Base-by-base conservation (phyloP, 2,329 filamentous ascomycete genomes). In the Alternaria consortialis region DNA sequence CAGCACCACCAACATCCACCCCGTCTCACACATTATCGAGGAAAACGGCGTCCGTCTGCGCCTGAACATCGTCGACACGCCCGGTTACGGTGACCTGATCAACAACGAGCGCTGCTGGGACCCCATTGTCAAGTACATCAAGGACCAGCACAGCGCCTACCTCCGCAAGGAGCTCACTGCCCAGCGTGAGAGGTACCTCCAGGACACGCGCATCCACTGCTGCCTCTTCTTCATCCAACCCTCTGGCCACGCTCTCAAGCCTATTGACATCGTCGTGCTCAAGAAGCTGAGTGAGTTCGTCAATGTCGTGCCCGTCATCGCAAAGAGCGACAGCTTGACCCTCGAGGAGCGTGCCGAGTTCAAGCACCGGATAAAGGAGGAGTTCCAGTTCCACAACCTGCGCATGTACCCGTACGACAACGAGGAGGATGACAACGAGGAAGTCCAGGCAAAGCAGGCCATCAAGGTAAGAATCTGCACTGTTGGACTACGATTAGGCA, bases 71-170 rank as follows among this genome's bases (percentile, higher is more conserved):
- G 95, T 99, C 77, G 95, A 99, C 80, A 99, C 95, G 67, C 95
- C 95, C 67, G 95, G 95, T 68, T 99, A 99, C 77, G 95, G 95
- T 78, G 95, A 99, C 77, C 89, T 97, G 79, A 95, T 99, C 83
- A 99, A 99, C 88, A 99, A 99, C 83, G 95, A 99, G 85, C 91
- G 95, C 87, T 99, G 95, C 90, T 99, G 95, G 95, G 95, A 99
- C 80, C 95, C 95, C 67, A 99, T 99, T 80, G 94, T 99, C 87
- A 99, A 99, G 87, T 99, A 99, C 84, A 99, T 99, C 88, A 99
- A 99, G 88, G 95, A 99, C 83, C 95, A 99, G 86, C 95, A 99
- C 87, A 97, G 93, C 54, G 94, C 95, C 76, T 99, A 98, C 85
- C 89, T 99, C 74, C 92, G 95, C 83, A 99, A 99, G 88, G 95